These are phyloP conservation scores for Sporisorium exsertum DNA, from an alignment of 1,284 basidiomycete species.

Conservation along the genomic window DNA sequence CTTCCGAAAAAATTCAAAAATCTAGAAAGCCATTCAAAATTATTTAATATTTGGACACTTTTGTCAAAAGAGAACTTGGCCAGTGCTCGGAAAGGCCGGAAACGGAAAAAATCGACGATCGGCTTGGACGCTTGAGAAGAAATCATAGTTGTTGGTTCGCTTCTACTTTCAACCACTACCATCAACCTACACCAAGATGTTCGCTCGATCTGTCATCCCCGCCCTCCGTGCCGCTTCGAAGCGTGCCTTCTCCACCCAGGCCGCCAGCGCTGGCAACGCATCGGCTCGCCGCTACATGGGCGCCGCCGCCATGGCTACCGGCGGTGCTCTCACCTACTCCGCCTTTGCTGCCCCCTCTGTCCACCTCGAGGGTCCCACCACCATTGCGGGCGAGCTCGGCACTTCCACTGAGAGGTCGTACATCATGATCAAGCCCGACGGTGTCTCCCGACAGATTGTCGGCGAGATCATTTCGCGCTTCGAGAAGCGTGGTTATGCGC, in stretches of 20 bases:
- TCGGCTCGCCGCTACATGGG: constrained; percentile 46
- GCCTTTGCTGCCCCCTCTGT: constrained; percentile 36
- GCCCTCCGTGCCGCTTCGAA: constrained; percentile 46
- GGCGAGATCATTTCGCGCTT: constrained; percentile 64
- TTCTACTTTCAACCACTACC: constrained; percentile 9
- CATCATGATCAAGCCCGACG: constrained; percentile 71
- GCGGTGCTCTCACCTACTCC: constrained; percentile 47
- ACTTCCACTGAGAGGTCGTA: constrained; percentile 71
- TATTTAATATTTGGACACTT: neutral
- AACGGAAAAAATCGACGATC: constrained; percentile 4
- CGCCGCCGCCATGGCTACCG: constrained; percentile 49
- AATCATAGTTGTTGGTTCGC: neutral
- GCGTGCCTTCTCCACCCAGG: constrained; percentile 54
- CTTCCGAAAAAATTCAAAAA: constrained; percentile 3
- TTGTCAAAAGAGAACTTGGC: constrained; percentile 2
- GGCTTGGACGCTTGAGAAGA: constrained; percentile 10
- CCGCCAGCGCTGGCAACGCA: constrained; percentile 32
- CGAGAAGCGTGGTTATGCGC: constrained; percentile 57
- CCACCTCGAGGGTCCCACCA: constrained; percentile 70
- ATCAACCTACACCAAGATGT: constrained; percentile 27
- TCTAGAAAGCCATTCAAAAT: neutral
- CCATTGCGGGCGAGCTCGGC: constrained; percentile 71
- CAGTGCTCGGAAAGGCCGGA: constrained; percentile 22
- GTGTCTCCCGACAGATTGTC: constrained; percentile 61
- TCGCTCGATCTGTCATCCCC: constrained; percentile 47